These are phyloP conservation scores for Sanguinoderma infundibulare DNA, from an alignment of 1,284 basidiomycete genomes.

Conservation along the genomic window DNA sequence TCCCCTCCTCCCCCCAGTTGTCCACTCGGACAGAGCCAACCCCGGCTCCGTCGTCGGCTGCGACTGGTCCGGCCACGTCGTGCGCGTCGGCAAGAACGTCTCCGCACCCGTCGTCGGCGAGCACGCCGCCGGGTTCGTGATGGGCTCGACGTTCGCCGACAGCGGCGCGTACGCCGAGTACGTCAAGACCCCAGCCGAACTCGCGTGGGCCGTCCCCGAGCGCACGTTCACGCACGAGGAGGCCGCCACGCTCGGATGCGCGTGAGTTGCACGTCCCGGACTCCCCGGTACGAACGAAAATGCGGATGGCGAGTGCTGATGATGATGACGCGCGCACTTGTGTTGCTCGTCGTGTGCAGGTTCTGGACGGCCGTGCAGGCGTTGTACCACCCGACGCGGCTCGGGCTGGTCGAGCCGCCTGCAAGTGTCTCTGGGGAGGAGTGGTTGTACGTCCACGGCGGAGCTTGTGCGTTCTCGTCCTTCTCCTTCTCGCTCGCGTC, in stretches of 20 bases:
- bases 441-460: conserved; percentile 39
- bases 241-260: conserved; percentile 45
- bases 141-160: conserved; percentile 31
- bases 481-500: not conserved
- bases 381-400: conserved; percentile 33
- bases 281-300: not conserved
- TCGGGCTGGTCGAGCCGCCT: conserved; percentile 32
- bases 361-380: conserved; percentile 42
- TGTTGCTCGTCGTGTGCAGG: conserved; percentile 8
- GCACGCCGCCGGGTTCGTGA: conserved; percentile 33
- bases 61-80: conserved; percentile 33
- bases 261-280: conserved; percentile 26
- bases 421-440: conserved; percentile 21
- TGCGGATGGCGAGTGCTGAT: not conserved
- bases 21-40: conserved; percentile 15
- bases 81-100: conserved; percentile 27
- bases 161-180: conserved; percentile 47
- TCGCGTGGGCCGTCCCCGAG: conserved; percentile 39
- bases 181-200: conserved; percentile 35
- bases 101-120: conserved; percentile 25
- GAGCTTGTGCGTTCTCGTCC: conserved; percentile 29
- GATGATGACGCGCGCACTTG: not conserved
- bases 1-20: conserved; percentile 5
- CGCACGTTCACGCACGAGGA: conserved; percentile 36
- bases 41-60: conserved; percentile 30